Conservation (phyloP, 805 yeast genomes). For the Saturnispora silvae region DNA sequence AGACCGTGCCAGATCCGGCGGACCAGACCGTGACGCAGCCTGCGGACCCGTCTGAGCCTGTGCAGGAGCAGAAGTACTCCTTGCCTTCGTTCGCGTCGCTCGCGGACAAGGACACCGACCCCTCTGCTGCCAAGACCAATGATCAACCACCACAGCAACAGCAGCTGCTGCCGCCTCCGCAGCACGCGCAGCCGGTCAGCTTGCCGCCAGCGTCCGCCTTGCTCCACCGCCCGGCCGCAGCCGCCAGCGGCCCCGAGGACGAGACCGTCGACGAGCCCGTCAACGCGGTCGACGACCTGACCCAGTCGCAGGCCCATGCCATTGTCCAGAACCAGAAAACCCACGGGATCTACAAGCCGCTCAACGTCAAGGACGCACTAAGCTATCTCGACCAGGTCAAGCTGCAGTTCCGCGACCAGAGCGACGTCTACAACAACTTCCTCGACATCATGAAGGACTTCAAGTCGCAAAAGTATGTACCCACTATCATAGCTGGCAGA, state of each 20-base stretch:
- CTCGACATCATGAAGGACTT: slow-evolving; percentile 98
- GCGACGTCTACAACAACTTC: slow-evolving; percentile 92
- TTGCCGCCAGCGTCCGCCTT: slow-evolving; percentile 22
- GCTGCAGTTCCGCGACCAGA: slow-evolving; percentile 80
- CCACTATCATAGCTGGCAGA: not conserved
- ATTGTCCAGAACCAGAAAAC: slow-evolving; percentile 17
- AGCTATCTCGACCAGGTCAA: slow-evolving; percentile 94
- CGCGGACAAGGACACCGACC: not conserved
- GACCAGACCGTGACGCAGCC: no score
- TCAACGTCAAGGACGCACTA: slow-evolving; percentile 92
- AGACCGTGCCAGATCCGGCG: no score
- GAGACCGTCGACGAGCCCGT: not conserved
- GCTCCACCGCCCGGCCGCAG: slow-evolving; percentile 8
- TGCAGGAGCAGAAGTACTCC: slow-evolving; percentile 2
- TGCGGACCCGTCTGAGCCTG: no score
- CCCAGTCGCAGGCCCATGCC: slow-evolving; percentile 3
- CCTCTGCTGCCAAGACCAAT: not conserved
- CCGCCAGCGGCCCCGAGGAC: slow-evolving; percentile 7
- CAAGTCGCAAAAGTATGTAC: slow-evolving; percentile 70
- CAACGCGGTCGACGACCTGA: slow-evolving; percentile 11
- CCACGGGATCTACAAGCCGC: slow-evolving; percentile 49
- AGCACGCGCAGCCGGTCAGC: slow-evolving; percentile 13
- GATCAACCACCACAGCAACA: not conserved
- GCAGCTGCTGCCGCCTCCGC: not conserved
- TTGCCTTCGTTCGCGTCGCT: slow-evolving; percentile 6